A percentile compares a stretch with the other conserved stretches of the same genome.
phyloP scores from a whole-genome alignment of 345 rosid species.

The Eucalyptus decipiens region DNA sequence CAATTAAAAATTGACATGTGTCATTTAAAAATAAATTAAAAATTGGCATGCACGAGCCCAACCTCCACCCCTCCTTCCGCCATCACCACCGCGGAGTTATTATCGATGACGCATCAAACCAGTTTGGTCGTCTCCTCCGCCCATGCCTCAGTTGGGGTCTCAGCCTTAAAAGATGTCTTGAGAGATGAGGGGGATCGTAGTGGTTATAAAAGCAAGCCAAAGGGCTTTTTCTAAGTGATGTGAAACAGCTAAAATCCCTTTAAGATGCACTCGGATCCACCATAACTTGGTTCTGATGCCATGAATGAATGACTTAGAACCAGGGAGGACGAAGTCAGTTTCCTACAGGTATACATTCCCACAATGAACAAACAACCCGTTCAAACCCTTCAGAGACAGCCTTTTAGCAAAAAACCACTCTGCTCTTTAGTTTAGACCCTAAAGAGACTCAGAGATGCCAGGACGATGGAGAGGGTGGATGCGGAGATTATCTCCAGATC shows the following conservation, averaged over 20 bases:
- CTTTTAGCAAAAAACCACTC: rapidly evolving
- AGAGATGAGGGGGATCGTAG: too few relatives aligned
- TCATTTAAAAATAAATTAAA: too few relatives aligned
- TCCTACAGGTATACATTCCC: too few relatives aligned
- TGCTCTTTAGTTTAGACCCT: rapidly evolving
- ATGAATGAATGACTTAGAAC: too few relatives aligned
- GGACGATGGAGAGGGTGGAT: background rate
- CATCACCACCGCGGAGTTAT: background rate
- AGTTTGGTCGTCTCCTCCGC: background rate
- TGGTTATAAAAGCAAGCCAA: too few relatives aligned
- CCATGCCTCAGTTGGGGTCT: background rate
- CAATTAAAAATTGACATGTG: background rate
- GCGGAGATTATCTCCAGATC: too few relatives aligned
- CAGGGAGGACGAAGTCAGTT: rapidly evolving
- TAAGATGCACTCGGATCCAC: too few relatives aligned
- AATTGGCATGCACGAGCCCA: background rate
- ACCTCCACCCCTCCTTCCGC: background rate
- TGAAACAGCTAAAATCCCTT: rapidly evolving
- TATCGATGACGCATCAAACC: background rate
- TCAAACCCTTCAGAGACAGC: rapidly evolving
- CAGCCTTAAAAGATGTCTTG: too few relatives aligned
- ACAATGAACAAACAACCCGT: too few relatives aligned
- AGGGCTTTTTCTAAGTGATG: too few relatives aligned
- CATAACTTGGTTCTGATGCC: too few relatives aligned
- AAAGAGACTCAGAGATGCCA: too few relatives aligned